These are phyloP conservation scores for Crithidia expoeki DNA, from an alignment of 208 protist genomes.

Conservation along the genomic window DNA sequence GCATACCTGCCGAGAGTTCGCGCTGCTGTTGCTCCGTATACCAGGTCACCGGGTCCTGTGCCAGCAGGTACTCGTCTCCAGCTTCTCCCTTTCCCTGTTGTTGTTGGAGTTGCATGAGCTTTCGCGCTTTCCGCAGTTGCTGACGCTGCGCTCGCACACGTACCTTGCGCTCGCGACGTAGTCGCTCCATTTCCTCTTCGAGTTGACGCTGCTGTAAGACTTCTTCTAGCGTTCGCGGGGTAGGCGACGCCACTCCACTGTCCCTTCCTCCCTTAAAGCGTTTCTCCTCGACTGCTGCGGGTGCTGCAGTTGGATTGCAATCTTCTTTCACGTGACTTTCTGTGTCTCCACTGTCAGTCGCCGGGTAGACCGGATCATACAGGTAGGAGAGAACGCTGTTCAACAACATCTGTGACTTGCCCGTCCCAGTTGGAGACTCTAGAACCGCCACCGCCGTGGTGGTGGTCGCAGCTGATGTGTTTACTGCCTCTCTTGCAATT, in stretches of 20 bases:
- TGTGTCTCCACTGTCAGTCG: background rate
- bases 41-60: conserved; percentile 29
- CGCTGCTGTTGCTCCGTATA: conserved; percentile 10
- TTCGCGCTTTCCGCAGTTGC: conserved; percentile 21
- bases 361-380: conserved; percentile 39
- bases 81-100: conserved; percentile 9
- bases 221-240: conserved; percentile 25
- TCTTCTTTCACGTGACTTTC: background rate
- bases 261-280: background rate
- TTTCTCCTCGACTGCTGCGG: too few relatives aligned
- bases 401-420: conserved; percentile 95
- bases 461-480: background rate
- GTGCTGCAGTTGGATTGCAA: background rate
- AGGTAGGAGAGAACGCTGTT: conserved; percentile 77
- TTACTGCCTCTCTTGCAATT: background rate
- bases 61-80: conserved; percentile 20
- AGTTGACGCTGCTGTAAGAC: conserved; percentile 33
- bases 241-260: background rate
- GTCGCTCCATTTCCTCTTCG: conserved; percentile 32
- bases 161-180: conserved; percentile 27
- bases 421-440: conserved; percentile 96
- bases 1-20: background rate
- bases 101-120: conserved; percentile 19
- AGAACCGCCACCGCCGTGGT: conserved; percentile 83
- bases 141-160: conserved; percentile 28